Percentiles rank a stretch among this genome's conserved stretches.
These are phyloP conservation scores for Cardamine occulta DNA, from an alignment of 345 rosid genomes.

Conservation along the genomic window DNA sequence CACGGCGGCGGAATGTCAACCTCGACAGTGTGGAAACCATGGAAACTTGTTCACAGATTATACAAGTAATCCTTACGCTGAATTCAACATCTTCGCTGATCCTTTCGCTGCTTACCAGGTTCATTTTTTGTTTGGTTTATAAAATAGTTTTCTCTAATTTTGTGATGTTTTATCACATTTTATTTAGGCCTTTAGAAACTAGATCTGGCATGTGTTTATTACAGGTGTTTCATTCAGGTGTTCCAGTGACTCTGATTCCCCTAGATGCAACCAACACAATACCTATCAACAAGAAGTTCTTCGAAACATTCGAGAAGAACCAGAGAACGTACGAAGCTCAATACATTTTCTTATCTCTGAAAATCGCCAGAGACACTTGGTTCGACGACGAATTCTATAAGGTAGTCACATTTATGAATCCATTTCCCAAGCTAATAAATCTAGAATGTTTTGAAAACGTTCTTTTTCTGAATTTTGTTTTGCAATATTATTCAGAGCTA, in stretches of 20 bases:
- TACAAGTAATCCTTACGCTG: slow-evolving; percentile 81
- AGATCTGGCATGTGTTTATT: background rate
- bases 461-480: background rate
- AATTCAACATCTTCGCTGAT: slow-evolving; percentile 82
- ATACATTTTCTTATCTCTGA: slow-evolving; percentile 73
- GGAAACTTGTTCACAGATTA: slow-evolving; percentile 79
- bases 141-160: background rate
- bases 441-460: slow-evolving; percentile 6
- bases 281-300: slow-evolving; percentile 62
- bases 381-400: slow-evolving; percentile 57
- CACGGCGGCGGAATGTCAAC: slow-evolving; percentile 53
- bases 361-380: slow-evolving; percentile 79
- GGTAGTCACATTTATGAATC: slow-evolving; percentile 50
- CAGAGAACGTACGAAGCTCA: slow-evolving; percentile 79
- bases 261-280: slow-evolving; percentile 94
- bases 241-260: slow-evolving; percentile 80
- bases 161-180: background rate
- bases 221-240: slow-evolving; percentile 89
- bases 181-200: background rate
- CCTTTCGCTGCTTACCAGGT: slow-evolving; percentile 96
- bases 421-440: background rate
- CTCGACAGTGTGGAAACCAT: slow-evolving; percentile 62
- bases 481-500: slow-evolving; percentile 54
- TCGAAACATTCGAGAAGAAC: slow-evolving; percentile 57
- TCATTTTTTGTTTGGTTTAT: background rate